Conservation (phyloP, 2,329 filamentous ascomycete species). For the Fusarium phyllophilum region DNA sequence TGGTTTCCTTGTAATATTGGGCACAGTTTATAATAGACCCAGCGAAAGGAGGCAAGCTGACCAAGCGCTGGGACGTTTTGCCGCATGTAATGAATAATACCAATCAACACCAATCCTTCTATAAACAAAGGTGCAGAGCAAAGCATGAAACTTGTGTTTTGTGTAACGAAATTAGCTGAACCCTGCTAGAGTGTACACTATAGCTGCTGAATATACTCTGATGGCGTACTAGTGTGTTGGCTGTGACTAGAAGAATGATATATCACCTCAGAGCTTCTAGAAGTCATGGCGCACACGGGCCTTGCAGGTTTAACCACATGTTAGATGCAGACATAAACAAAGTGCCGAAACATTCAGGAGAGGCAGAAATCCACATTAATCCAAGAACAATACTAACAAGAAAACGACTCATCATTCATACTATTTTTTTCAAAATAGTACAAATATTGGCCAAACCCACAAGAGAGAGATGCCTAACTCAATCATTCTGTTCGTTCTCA, state of each 20-base stretch:
- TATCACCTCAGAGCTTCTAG: constrained; percentile 1
- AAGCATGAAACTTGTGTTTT: background rate
- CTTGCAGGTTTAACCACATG: background rate
- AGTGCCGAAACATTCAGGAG: constrained; percentile 1
- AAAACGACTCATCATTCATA: background rate
- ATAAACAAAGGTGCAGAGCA: background rate
- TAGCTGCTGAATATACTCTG: background rate
- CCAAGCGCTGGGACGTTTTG: constrained; percentile 55
- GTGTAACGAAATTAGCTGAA: background rate
- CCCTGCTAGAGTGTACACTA: background rate
- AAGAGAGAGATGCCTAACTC: background rate
- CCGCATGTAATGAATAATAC: constrained; percentile 42
- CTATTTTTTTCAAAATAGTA: background rate
- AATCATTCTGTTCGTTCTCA: background rate
- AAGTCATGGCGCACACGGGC: constrained; percentile 2
- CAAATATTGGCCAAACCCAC: constrained; percentile 13
- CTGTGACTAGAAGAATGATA: constrained; percentile 18
- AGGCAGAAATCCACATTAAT: background rate
- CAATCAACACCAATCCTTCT: constrained; percentile 15
- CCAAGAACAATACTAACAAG: constrained; percentile 7
- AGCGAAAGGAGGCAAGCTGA: constrained; percentile 43
- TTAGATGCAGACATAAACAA: constrained; percentile 2
- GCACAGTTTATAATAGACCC: constrained; percentile 26
- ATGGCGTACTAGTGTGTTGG: background rate
- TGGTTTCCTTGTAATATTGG: constrained; percentile 21